phyloP scores from a whole-genome alignment of 441 rosid species.

The Pelargonium myrrhifolium region DNA sequence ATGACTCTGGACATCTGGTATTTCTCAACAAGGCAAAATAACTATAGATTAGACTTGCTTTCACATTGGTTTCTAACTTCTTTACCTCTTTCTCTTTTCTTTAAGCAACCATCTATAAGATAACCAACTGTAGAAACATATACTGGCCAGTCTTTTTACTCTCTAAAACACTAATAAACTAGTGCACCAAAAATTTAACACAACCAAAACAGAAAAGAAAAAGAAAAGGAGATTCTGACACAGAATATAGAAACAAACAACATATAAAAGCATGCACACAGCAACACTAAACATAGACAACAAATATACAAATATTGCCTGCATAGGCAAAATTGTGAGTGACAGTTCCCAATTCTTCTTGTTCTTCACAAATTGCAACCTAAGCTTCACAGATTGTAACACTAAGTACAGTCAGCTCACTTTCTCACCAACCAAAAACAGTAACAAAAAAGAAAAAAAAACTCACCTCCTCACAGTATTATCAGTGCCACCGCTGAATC shows the following conservation, averaged over 20 bases:
- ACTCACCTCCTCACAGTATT: conserved; percentile 66
- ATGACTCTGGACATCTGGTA: no score
- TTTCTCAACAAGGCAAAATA: no score
- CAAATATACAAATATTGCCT: background rate
- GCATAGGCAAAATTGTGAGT: background rate
- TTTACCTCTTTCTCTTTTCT: no score
- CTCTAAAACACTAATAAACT: no score
- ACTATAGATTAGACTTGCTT: no score
- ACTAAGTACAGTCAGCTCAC: background rate
- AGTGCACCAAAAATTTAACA: background rate
- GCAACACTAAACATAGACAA: background rate
- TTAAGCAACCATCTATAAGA: no score
- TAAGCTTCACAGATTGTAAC: background rate
- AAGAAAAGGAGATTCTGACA: no score
- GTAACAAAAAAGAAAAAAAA: background rate
- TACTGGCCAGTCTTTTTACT: no score
- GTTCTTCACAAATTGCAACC: background rate
- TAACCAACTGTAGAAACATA: no score
- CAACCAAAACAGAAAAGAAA: background rate
- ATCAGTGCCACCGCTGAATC: conserved; percentile 78
- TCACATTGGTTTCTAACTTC: no score
- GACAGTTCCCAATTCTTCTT: background rate
- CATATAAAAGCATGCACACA: background rate
- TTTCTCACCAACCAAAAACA: conserved; percentile 2
- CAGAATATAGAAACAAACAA: background rate